These are phyloP conservation scores for Anethum foeniculum DNA, from an alignment of 140 eudicot genomes.

Conservation along the genomic window DNA sequence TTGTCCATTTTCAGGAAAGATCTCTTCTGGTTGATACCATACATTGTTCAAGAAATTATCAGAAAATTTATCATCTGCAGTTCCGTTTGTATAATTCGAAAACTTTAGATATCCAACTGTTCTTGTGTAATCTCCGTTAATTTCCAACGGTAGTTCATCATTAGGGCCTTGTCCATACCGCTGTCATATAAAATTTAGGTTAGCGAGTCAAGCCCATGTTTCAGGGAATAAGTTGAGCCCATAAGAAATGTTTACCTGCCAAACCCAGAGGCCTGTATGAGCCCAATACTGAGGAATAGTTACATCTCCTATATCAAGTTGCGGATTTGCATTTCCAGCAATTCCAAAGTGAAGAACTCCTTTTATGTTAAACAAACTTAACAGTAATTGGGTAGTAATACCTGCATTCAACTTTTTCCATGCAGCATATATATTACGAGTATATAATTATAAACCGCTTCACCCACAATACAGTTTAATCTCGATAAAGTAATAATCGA, in stretches of 20 bases:
- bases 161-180: constrained; percentile 50
- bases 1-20: constrained; percentile 30
- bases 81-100: constrained; percentile 28
- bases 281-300: constrained; percentile 53
- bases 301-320: constrained; percentile 49
- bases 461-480: too few relatives aligned
- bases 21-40: constrained; percentile 58
- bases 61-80: background rate
- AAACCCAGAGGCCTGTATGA: constrained; percentile 48
- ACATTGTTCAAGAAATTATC: constrained; percentile 36
- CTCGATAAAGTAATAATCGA: too few relatives aligned
- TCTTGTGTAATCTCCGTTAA: constrained; percentile 66
- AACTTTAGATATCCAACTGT: constrained; percentile 35
- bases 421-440: background rate
- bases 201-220: background rate
- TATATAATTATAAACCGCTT: too few relatives aligned
- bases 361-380: constrained; percentile 33
- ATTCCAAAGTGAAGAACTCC: constrained; percentile 50
- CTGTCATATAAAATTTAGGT: constrained; percentile 15
- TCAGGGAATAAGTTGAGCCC: background rate
- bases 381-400: constrained; percentile 33
- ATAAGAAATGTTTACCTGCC: constrained; percentile 40
- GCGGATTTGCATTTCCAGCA: constrained; percentile 51
- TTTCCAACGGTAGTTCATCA: constrained; percentile 43
- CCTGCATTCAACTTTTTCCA: constrained; percentile 46